Evolutionary conservation across 495 filamentous ascomycete genomes (phyloP), one percentile per base, ranked within the genome.

Genomic region (Podospora tetraspora): DNA sequence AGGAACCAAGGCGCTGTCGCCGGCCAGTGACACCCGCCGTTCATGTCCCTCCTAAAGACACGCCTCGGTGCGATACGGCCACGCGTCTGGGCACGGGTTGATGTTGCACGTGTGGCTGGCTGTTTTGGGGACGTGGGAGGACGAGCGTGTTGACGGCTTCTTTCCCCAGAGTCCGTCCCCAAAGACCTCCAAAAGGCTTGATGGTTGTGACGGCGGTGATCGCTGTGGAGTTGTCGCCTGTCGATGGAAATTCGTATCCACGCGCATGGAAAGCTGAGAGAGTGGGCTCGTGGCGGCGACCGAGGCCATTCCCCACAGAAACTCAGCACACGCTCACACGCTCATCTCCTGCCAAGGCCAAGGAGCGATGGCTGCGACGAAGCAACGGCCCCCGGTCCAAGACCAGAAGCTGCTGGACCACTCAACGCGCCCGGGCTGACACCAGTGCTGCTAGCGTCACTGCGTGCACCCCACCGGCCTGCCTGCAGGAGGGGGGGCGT

Each of bases 401-500:
- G 61, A 71, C 57, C 16, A 25, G 8, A 4, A 66, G 59, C 24
- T 68, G 57, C 61, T 58, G 64, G 58, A 32, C 66, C 66, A 71
- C 23, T 68, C 52, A 71, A 19, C 60, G 30, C n/a, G 22, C 61
- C 10, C 57, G 27, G 23, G 58, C 29, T 30, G 66, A 56, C 64
- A 66, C 66, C 61, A 59, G 16, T 56, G 57, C 56, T 32, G 25
- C 29, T 68, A 13, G 27, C 62, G 32, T 68, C 62, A 52, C 68
- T 69, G 66, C 58, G 24, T 63, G 22, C 71, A 68, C 69, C 62
- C 67, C 69, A 57, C 57, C 63, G 7, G 62, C 67, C 34, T 43
- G 71, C 58, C 68, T 66, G 52, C 24, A 43, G 25, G n/a, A 32
- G 24, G 27, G 34, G 34, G 67, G 75, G 75, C 59, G 73, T 77